Conservation (phyloP, 2,329 filamentous ascomycete species). For the Grosmannia serpens region DNA sequence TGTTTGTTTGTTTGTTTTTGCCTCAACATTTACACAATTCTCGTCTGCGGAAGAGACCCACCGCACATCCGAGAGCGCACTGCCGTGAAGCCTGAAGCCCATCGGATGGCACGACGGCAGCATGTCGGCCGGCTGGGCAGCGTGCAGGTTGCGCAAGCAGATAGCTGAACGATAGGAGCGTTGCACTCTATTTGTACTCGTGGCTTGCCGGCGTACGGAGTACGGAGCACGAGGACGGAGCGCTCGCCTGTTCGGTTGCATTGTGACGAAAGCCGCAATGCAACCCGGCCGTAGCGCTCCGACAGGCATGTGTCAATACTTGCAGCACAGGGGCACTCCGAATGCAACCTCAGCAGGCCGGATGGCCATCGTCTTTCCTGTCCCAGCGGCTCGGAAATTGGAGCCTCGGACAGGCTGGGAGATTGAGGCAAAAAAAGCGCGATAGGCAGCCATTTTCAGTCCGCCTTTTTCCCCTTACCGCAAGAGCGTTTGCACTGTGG, state of each 20-base stretch:
- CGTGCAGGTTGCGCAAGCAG: too few relatives aligned
- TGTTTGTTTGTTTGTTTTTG: too few relatives aligned
- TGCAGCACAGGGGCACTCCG: background rate
- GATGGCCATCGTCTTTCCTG: background rate
- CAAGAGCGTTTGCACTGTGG: background rate
- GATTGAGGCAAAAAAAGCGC: background rate
- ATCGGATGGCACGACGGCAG: too few relatives aligned
- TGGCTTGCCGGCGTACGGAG: too few relatives aligned
- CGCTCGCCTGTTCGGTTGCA: background rate
- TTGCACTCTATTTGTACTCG: background rate
- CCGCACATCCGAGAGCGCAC: too few relatives aligned
- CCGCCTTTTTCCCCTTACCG: background rate
- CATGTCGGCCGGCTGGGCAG: too few relatives aligned
- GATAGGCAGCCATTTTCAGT: background rate
- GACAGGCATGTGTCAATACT: background rate
- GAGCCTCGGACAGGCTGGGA: background rate
- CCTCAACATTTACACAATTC: too few relatives aligned
- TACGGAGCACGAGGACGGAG: background rate
- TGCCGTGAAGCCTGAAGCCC: too few relatives aligned
- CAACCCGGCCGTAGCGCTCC: background rate
- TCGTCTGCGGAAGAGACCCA: too few relatives aligned
- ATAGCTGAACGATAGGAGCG: background rate
- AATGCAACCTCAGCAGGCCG: background rate
- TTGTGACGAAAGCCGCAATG: background rate
- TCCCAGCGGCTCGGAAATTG: conserved; percentile 3